phyloP scores from a whole-genome alignment of 176 grass and related monocot species.

The Areca catechu region DNA sequence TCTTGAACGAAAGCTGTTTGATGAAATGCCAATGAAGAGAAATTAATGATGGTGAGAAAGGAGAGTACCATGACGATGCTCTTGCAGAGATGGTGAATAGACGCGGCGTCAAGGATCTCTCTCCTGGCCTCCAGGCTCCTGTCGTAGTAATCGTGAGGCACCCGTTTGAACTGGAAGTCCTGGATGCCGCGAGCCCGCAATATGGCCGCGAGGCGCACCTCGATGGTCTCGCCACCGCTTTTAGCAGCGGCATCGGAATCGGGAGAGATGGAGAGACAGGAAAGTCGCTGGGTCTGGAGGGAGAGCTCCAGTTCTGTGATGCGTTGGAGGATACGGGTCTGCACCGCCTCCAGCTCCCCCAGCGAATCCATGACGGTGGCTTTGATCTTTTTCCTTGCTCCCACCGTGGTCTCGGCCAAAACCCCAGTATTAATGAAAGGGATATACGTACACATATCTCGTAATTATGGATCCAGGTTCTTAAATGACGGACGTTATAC shows the following conservation, averaged over 20 bases:
- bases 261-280: slow-evolving; percentile 1
- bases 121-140: slow-evolving; percentile 46
- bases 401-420: too few species aligned
- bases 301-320: slow-evolving; percentile 48
- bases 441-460: too few species aligned
- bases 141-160: slow-evolving; percentile 75
- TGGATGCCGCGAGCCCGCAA: slow-evolving; percentile 36
- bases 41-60: neutral
- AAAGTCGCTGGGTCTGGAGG: slow-evolving; percentile 22
- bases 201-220: slow-evolving; percentile 44
- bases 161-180: slow-evolving; percentile 67
- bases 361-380: slow-evolving; percentile 36
- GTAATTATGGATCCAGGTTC: too few species aligned
- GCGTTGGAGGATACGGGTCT: slow-evolving; percentile 49
- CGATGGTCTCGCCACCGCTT: slow-evolving; percentile 14
- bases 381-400: too few species aligned
- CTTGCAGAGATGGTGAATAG: slow-evolving; percentile 81
- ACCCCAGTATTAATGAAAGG: too few species aligned
- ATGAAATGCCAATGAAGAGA: slow-evolving; percentile 20
- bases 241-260: slow-evolving; percentile 1
- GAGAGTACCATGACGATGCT: slow-evolving; percentile 77
- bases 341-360: slow-evolving; percentile 42
- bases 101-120: slow-evolving; percentile 42
- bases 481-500: too few species aligned
- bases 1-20: slow-evolving; percentile 17